phyloP scores from a whole-genome alignment of 306 rosid species.

The Hippophae gyantsensis region DNA sequence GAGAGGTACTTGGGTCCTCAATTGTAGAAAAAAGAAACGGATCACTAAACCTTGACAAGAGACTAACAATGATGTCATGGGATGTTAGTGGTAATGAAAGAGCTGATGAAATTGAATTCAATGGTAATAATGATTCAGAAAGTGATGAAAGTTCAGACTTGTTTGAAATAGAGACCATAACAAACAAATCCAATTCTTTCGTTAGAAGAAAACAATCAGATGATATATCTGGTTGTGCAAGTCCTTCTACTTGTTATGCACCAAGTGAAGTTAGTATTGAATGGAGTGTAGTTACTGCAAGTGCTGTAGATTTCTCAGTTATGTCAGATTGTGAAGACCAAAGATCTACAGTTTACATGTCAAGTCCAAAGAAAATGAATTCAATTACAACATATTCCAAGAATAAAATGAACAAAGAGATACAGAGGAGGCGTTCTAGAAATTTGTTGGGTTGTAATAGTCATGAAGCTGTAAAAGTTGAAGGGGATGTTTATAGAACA shows the following conservation, averaged over 20 bases:
- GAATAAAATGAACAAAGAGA: slow-evolving; percentile 16
- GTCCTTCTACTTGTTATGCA: slow-evolving; percentile 67
- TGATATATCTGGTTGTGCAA: slow-evolving; percentile 35
- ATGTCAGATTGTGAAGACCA: slow-evolving; percentile 68
- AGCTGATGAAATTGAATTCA: slow-evolving; percentile 18
- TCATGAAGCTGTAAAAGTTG: slow-evolving; percentile 66
- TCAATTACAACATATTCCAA: background rate
- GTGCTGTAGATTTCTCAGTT: slow-evolving; percentile 62
- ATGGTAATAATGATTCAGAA: slow-evolving; percentile 35
- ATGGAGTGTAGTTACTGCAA: slow-evolving; percentile 90
- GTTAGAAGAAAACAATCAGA: slow-evolving; percentile 34
- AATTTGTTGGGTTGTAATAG: slow-evolving; percentile 61
- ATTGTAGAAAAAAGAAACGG: slow-evolving; percentile 25
- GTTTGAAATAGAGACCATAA: slow-evolving; percentile 75
- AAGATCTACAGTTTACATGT: background rate
- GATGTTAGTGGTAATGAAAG: slow-evolving; percentile 17
- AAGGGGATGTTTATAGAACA: slow-evolving; percentile 37
- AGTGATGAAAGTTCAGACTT: slow-evolving; percentile 96
- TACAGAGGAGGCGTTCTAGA: slow-evolving; percentile 27
- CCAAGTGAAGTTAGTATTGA: slow-evolving; percentile 96
- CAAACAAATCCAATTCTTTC: slow-evolving; percentile 41
- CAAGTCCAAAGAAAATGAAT: slow-evolving; percentile 26
- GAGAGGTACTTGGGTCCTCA: too few species aligned
- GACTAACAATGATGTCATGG: slow-evolving; percentile 34
- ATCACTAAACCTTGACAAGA: slow-evolving; percentile 54